Evolutionary conservation across 768 basidiomycete species (phyloP), one percentile per base, ranked within the genome.

Genomic region (Pisolithus albus): DNA sequence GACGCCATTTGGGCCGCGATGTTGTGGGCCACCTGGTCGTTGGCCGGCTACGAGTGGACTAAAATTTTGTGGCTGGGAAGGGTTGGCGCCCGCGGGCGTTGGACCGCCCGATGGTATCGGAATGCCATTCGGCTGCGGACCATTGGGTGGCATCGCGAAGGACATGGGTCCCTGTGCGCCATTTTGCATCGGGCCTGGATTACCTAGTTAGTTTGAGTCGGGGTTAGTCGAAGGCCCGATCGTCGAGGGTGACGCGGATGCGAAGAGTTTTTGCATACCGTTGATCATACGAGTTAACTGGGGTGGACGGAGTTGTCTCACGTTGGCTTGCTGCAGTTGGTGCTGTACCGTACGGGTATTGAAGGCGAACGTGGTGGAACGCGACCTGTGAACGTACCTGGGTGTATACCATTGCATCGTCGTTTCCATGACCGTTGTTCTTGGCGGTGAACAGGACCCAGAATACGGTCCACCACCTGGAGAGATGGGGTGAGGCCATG

Each of bases 401-500:
- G 0, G 78, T 82, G 63, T 88, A 89, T 34, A 83, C 52, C 64
- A 88, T 57, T 21, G 84, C 87, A 56, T 89, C 86, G 1, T 88
- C 86, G n/a, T 81, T 64, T 18, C 81, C 83, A 8, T 62, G 64
- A 28, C 79, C 79, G 46, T 76, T 84, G 56, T 83, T 86, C 68
- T 90, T 90, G 43, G 88, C 86, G 11, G 82, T 82, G 64, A 90
- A 91, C 15, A 90, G 71, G 0, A 88, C 83, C 88, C 88, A 91
- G 60, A 91, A 91, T 21, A 91, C 88, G 58, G 82, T 86, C 88
- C 88, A 91, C 88, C 88, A 91, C 64, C 88, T 89, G 34, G 11
- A 57, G 28, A 50, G 36, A 39, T 46, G 5, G 50, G 37, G 24
- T 21, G 44, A 28, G 26, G 43, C 43, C 4, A 26, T 11, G 43